Evolutionary conservation across 2,329 filamentous ascomycete genomes (phyloP).

Genomic region (Apiospora malaysiana): DNA sequence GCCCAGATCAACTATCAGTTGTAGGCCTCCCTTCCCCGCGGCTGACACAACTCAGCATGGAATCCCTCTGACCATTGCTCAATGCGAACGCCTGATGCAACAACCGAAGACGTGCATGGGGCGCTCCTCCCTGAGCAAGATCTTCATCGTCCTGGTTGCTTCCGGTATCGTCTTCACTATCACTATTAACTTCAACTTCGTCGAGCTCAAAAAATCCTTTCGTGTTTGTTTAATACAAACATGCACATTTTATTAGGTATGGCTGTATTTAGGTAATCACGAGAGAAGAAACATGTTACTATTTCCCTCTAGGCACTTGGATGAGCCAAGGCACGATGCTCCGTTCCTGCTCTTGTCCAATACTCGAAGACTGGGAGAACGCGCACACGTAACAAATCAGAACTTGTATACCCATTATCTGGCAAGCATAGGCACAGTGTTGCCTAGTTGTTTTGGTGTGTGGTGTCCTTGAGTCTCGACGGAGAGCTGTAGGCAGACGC

Average conservation of each 20-base stretch:
- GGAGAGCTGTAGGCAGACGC: neutral
- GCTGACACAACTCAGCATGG: conserved; percentile 40
- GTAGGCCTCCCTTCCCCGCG: conserved; percentile 38
- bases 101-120: conserved; percentile 63
- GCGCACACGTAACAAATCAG: neutral
- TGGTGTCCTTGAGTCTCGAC: too few relatives aligned
- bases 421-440: neutral
- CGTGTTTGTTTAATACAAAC: too few relatives aligned
- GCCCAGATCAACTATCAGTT: conserved; percentile 28
- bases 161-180: conserved; percentile 38
- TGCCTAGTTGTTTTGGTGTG: too few relatives aligned
- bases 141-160: neutral
- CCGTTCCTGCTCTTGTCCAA: neutral
- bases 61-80: conserved; percentile 35
- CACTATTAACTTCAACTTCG: conserved; percentile 35
- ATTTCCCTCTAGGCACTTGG: too few relatives aligned
- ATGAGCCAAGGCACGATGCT: too few relatives aligned
- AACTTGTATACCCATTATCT: neutral
- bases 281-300: too few relatives aligned
- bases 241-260: too few relatives aligned
- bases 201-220: conserved; percentile 55
- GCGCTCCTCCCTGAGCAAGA: conserved; percentile 44
- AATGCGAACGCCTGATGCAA: conserved; percentile 37
- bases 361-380: neutral
- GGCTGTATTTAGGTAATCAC: too few relatives aligned